Conservation (phyloP, 2,329 filamentous ascomycete species). For the Rosellinia necatrix region DNA sequence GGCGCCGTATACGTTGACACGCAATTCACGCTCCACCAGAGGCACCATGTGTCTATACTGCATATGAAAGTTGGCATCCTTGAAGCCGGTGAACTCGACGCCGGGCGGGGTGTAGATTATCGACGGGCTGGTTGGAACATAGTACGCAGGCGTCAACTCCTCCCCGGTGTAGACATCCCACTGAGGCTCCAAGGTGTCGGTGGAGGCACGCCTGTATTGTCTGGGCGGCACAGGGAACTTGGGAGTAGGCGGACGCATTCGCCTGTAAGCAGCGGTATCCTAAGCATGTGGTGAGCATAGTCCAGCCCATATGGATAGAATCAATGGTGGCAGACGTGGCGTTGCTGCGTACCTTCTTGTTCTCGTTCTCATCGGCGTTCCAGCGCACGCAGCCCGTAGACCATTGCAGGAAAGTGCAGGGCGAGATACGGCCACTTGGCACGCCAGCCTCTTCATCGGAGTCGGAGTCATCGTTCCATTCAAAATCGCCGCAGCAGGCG, state of each 20-base stretch:
- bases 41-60: conserved; percentile 43
- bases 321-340: background rate
- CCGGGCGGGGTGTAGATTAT: conserved; percentile 35
- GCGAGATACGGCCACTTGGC: conserved; percentile 44
- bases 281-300: background rate
- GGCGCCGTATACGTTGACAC: conserved; percentile 26
- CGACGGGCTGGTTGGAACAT: conserved; percentile 33
- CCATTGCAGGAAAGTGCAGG: conserved; percentile 48
- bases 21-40: conserved; percentile 30
- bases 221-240: conserved; percentile 1
- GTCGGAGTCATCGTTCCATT: conserved; percentile 27
- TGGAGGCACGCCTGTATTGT: background rate
- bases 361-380: conserved; percentile 29
- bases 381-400: conserved; percentile 43
- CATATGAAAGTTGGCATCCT: conserved; percentile 28
- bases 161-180: conserved; percentile 35
- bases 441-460: conserved; percentile 47
- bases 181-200: conserved; percentile 25
- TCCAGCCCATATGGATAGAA: background rate
- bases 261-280: conserved; percentile 7
- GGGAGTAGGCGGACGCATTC: conserved; percentile 32
- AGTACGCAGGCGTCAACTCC: conserved; percentile 33
- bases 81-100: conserved; percentile 22
- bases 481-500: conserved; percentile 19
- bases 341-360: conserved; percentile 42